Base-by-base conservation (phyloP, 495 filamentous ascomycete genomes). In the Penicillium parvum region DNA sequence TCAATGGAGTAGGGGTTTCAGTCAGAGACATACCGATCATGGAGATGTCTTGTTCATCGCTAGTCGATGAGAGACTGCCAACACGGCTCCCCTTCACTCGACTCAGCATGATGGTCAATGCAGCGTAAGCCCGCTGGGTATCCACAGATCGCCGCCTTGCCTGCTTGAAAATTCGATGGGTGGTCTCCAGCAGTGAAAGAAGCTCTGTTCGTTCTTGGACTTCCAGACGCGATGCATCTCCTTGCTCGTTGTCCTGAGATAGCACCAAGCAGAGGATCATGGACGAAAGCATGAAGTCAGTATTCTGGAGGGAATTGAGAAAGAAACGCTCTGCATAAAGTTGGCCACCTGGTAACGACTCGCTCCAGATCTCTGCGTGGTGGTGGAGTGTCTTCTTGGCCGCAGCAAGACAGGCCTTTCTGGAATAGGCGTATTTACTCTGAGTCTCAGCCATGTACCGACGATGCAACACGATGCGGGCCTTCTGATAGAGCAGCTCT, bases 241-340 rank as follows among this genome's bases (percentile, higher is more conserved):
- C 50, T 14, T 35, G 39, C 5, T 57, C 43, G 10, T 49, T 45
- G 7, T 59, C 53, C 21, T 63, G 61, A 0, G 59, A 62, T 4
- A 96, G 69, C 47, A 94, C 89, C 21, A 95, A 69, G 50, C 82
- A 83, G 14, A 97, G 75, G 42, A 95, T 81, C 88, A 95, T 96
- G 2, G 87, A 85, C 1, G 87, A 89, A 12, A 94, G 81, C 10
- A 95, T 66, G 52, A 91, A 95, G 52, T 97, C 91, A 17, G 78
- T 73, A 34, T 82, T 85, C 12, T 88, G 87, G 3, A 94, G 75
- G 0, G 85, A 85, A 12, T 79, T 88, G 37, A 91, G 79, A 60
- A 84, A 86, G 74, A 77, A 88, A 52, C 82, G 80, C 61, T 88
- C 82, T 15, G 74, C 74, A 40, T 83, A 77, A 28, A 90, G 63